Conservation (phyloP, 208 protist species). For the Trypanosoma conorhini region DNA sequence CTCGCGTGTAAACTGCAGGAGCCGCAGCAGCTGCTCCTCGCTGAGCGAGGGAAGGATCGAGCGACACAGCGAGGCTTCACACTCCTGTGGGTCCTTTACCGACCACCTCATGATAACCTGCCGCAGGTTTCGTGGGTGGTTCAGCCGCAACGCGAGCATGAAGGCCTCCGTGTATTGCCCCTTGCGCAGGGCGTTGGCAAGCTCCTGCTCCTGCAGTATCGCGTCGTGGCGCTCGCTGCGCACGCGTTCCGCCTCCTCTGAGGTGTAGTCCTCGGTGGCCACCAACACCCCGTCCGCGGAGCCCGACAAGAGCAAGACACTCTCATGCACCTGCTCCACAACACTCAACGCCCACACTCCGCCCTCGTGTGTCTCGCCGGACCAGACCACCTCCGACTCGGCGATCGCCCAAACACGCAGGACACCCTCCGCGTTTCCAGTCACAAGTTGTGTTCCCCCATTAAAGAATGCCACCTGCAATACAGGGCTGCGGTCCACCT, state of each 20-base stretch:
- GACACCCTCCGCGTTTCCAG: conserved; percentile 85
- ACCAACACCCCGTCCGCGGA: conserved; percentile 84
- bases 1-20: conserved; percentile 91
- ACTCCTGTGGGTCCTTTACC: conserved; percentile 52
- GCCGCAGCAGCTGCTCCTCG: conserved; percentile 60
- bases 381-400: conserved; percentile 78
- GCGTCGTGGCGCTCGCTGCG: conserved; percentile 59
- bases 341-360: conserved; percentile 86
- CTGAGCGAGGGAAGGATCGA: conserved; percentile 59
- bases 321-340: conserved; percentile 42
- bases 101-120: conserved; percentile 81
- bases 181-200: conserved; percentile 81
- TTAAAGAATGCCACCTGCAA: conserved; percentile 91
- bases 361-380: conserved; percentile 75
- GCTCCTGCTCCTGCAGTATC: conserved; percentile 82
- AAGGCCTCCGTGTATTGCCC: conserved; percentile 82
- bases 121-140: conserved; percentile 86
- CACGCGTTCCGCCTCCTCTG: conserved; percentile 75
- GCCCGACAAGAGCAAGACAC: conserved; percentile 71
- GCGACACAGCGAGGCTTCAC: conserved; percentile 55
- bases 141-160: conserved; percentile 77
- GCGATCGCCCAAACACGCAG: conserved; percentile 91
- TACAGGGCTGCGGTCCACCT: conserved; percentile 76
- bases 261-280: conserved; percentile 90
- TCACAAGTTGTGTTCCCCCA: conserved; percentile 81